Percentiles rank a stretch among this genome's conserved stretches.
phyloP scores from a whole-genome alignment of 129 eudicot genomes.

The Lonicera japonica region DNA sequence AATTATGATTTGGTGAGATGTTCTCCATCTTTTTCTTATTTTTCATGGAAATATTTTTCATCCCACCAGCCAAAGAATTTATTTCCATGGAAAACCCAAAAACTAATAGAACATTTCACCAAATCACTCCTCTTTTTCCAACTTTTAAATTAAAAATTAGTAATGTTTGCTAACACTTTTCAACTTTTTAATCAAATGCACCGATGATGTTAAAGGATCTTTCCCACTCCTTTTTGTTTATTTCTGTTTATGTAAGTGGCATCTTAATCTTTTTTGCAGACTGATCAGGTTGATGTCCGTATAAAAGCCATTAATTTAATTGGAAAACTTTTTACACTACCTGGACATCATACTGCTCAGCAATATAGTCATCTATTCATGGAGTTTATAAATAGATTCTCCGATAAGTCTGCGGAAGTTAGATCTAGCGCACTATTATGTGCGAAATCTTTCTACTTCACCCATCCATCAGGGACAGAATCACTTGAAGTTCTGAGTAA shows the following conservation, averaged over 20 bases:
- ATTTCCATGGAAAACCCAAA: too few relatives aligned
- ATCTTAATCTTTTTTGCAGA: slow-evolving; percentile 39
- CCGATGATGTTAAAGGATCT: not conserved
- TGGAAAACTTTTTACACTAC: slow-evolving; percentile 60
- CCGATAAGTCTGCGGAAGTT: slow-evolving; percentile 80
- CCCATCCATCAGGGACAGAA: slow-evolving; percentile 49
- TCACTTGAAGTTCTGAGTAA: slow-evolving; percentile 65
- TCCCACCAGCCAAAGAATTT: not conserved
- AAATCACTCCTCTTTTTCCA: not conserved
- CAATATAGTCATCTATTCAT: slow-evolving; percentile 59
- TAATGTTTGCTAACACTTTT: not conserved
- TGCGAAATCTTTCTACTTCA: slow-evolving; percentile 53
- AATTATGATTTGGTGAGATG: not conserved
- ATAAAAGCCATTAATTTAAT: slow-evolving; percentile 76
- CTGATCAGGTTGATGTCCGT: slow-evolving; percentile 94
- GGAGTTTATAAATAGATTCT: slow-evolving; percentile 77
- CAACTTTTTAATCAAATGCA: not conserved
- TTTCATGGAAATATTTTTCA: not conserved
- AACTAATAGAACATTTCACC: not conserved
- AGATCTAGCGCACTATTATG: slow-evolving; percentile 66
- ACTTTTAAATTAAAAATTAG: not conserved
- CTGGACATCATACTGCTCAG: slow-evolving; percentile 44
- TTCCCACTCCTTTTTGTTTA: too few relatives aligned
- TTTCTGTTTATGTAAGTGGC: slow-evolving; percentile 5
- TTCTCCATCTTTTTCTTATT: not conserved